Evolutionary conservation across 2,329 filamentous ascomycete species (phyloP), one percentile per base, ranked within the genome.

Genomic region (Rhexocercosporidium sp.): DNA sequence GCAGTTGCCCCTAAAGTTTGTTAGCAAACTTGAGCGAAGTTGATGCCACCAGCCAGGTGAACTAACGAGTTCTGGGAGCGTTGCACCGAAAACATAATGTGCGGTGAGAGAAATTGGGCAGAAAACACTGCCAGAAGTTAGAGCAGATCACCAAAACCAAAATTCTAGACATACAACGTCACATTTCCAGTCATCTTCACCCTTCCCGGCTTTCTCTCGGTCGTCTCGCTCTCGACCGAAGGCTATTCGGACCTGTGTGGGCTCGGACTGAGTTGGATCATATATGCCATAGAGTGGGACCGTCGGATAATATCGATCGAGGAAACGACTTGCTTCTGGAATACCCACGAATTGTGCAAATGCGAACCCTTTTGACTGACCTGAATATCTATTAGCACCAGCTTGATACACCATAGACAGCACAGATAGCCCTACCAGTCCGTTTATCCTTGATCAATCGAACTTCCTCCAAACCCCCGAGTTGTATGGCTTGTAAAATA

Each of bases 81-180:
- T 87, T 85, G 74, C 88, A 90, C 53, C 85, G 82, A 74, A 86
- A 88, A 73, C 88, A 90, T 65, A 83, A 80, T 16, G 79, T 77
- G 51, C 87, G 82, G 56, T 83, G 82, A 5, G 86, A 80, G 71
- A 85, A 90, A 72, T 90, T 90, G 63, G 84, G 78, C 66, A 85
- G 80, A 29, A 80, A 78, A 75, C 86, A 88, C 86, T 88, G 51
- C 5, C 56, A 20, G 59, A 47, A 66, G 59, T 75, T 34, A 74
- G 71, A 27, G 41, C 25, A 8, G 27, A 25, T 20, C 53, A 46
- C 34, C 29, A 25, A 44, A 57, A 22, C 22, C 31, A 31, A 39
- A 51, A 18, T 27, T 1, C 22, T 25, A 63, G 37, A 68, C 78
- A 54, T 75, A 87, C 85, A 70, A 83, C 81, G 66, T 81, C 81